Conservation (phyloP, 305 asterid genomes). For the Solanum hybrid region DNA sequence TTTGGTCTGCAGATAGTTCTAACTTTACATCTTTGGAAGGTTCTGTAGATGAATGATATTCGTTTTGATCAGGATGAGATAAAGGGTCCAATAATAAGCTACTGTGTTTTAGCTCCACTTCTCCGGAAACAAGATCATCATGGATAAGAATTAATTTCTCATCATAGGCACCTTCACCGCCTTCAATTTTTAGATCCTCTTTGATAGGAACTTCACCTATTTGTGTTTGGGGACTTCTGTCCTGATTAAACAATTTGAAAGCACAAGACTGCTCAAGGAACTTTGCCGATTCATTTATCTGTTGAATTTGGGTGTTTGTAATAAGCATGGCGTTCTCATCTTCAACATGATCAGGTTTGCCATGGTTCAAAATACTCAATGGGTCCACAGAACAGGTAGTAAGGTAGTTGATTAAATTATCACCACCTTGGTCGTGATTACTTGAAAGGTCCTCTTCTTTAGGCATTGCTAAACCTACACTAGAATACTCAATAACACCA, state of each 20-base stretch:
- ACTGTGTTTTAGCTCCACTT: constrained; percentile 16
- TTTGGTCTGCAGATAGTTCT: constrained; percentile 22
- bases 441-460: constrained; percentile 10
- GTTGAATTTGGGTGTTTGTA: constrained; percentile 26
- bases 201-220: constrained; percentile 7
- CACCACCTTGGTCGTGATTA: not conserved
- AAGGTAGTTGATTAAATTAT: not conserved
- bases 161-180: constrained; percentile 16
- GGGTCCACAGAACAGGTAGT: constrained; percentile 16
- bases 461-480: constrained; percentile 7
- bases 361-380: constrained; percentile 13
- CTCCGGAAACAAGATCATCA: constrained; percentile 16
- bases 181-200: constrained; percentile 16
- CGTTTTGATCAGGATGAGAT: constrained; percentile 20
- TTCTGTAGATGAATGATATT: constrained; percentile 21
- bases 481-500: constrained; percentile 5
- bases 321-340: constrained; percentile 15
- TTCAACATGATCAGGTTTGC: constrained; percentile 16
- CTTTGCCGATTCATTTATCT: constrained; percentile 32
- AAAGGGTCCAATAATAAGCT: constrained; percentile 20
- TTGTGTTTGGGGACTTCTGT: constrained; percentile 14
- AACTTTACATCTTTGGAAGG: constrained; percentile 23
- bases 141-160: constrained; percentile 19
- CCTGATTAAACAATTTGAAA: constrained; percentile 22
- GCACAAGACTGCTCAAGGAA: constrained; percentile 31